Conservation (phyloP, 106 monocot species). For the Hemerocallis citrina region DNA sequence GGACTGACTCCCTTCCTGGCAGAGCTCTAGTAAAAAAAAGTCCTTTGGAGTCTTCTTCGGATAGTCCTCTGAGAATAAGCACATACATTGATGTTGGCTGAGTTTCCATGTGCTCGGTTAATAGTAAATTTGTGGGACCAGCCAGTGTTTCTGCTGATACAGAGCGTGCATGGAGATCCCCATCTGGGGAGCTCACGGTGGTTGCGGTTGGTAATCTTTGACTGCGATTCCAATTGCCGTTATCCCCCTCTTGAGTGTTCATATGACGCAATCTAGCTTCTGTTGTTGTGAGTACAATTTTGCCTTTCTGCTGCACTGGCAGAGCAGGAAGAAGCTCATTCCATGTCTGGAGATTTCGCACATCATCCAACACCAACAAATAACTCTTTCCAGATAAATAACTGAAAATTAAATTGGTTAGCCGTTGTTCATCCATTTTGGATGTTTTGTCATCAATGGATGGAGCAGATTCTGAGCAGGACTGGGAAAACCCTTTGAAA, state of each 20-base stretch:
- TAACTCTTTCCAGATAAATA: not conserved
- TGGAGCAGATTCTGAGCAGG: not conserved
- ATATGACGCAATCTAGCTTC: not conserved
- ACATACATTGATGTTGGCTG: not conserved
- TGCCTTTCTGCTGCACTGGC: not conserved
- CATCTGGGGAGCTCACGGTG: too few relatives aligned
- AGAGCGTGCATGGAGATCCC: too few relatives aligned
- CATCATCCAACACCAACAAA: conserved; percentile 3
- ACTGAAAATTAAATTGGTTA: not conserved
- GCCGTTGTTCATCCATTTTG: not conserved
- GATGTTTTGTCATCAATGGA: not conserved
- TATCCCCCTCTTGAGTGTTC: conserved; percentile 7
- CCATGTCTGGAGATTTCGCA: not conserved
- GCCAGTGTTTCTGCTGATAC: conserved; percentile 5
- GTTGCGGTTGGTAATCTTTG: too few relatives aligned
- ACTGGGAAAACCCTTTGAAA: not conserved
- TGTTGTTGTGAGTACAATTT: not conserved
- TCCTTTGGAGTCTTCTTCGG: not conserved
- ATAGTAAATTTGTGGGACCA: not conserved
- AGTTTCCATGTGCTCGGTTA: not conserved
- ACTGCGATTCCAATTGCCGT: too few relatives aligned
- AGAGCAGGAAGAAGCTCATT: not conserved
- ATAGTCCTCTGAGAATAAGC: not conserved
- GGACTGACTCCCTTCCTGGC: not conserved
- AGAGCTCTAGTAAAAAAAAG: not conserved